Percentiles rank a stretch among this genome's conserved stretches.
These are phyloP conservation scores for Citrus reticulata DNA, from an alignment of 345 rosid genomes.

Conservation along the genomic window DNA sequence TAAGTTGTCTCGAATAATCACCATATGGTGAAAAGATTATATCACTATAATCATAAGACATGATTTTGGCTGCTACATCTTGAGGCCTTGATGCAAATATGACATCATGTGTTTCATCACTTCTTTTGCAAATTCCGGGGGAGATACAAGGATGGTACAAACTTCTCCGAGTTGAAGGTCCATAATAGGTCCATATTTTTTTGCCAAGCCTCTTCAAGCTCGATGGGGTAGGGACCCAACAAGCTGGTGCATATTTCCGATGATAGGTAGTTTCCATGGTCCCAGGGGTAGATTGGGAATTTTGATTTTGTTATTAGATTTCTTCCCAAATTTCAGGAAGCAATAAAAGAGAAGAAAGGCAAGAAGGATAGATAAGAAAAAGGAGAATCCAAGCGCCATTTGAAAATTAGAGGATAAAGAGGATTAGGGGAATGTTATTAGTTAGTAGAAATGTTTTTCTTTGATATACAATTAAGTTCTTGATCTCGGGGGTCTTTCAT, in stretches of 20 bases:
- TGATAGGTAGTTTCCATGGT: constrained; percentile 30
- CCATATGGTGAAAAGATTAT: constrained; percentile 17
- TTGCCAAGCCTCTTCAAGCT: constrained; percentile 10
- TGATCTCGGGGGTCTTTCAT: no score
- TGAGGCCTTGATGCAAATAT: constrained; percentile 26
- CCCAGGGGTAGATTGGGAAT: constrained; percentile 24
- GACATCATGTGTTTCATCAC: constrained; percentile 26
- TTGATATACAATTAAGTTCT: no score
- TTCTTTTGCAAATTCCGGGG: constrained; percentile 23
- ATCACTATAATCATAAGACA: background rate
- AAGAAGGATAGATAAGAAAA: background rate
- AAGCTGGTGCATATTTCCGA: constrained; percentile 33
- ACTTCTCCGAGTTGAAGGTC: constrained; percentile 23
- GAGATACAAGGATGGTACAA: constrained; percentile 21
- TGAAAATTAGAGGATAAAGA: background rate
- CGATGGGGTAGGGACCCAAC: constrained; percentile 20
- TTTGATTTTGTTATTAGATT: background rate
- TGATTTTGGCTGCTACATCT: background rate
- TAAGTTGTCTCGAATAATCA: constrained; percentile 5
- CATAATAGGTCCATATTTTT: constrained; percentile 19
- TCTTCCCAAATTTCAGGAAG: background rate
- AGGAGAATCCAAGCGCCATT: background rate
- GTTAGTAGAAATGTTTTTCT: background rate
- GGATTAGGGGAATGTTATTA: background rate
- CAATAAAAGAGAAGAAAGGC: background rate